Conservation (phyloP, 2,329 filamentous ascomycete genomes). For the Fusarium dlaminii region DNA sequence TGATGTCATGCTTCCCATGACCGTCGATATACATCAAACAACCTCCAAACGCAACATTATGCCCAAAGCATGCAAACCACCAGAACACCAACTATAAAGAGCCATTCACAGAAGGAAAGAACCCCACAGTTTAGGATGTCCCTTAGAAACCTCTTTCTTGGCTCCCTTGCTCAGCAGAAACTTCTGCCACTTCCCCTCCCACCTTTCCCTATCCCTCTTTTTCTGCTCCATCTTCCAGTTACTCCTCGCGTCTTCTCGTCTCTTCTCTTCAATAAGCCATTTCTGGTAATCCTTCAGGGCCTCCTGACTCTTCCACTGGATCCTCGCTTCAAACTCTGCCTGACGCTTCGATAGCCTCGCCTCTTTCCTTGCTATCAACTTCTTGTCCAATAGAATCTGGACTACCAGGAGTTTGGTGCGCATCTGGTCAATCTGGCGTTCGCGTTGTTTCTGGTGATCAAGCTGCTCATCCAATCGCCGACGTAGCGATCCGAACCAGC, state of each 20-base stretch:
- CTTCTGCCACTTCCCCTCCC: not conserved
- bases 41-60: not conserved
- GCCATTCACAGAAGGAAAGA: not conserved
- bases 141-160: not conserved
- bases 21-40: not conserved
- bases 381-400: not conserved
- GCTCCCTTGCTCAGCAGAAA: not conserved
- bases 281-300: not conserved
- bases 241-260: too few species aligned
- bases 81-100: accelerated
- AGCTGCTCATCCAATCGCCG: not conserved
- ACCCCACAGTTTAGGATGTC: not conserved
- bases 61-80: not conserved
- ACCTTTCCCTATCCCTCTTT: not conserved
- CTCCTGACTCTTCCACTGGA: not conserved
- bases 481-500: not conserved
- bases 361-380: not conserved
- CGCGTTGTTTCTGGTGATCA: not conserved
- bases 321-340: not conserved
- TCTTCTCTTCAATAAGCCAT: not conserved
- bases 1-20: not conserved
- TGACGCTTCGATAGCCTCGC: not conserved
- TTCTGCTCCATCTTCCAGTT: not conserved
- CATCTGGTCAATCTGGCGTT: not conserved
- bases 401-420: accelerated